Evolutionary conservation across 768 basidiomycete species (phyloP).

Genomic region (Candolleomyces aberdarensis): DNA sequence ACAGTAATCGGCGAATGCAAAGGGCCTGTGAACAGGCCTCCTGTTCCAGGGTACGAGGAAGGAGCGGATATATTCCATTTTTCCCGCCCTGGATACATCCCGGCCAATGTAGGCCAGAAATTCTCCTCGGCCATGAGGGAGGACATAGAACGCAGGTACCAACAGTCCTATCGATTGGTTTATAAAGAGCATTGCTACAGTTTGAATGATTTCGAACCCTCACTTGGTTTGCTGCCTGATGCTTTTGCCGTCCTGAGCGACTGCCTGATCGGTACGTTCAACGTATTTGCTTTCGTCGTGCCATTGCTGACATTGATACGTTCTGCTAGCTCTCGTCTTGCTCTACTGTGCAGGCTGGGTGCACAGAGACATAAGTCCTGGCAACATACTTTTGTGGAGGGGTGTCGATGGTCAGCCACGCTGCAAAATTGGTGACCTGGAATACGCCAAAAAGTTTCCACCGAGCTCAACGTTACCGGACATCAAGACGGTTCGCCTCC

Average conservation of each 20-base stretch:
- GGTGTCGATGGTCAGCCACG: background rate
- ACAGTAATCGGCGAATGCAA: background rate
- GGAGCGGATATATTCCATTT: background rate
- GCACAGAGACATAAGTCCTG: constrained; percentile 7
- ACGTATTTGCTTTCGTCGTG: background rate
- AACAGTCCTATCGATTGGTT: background rate
- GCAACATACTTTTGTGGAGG: constrained; percentile 6
- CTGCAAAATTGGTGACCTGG: constrained; percentile 7
- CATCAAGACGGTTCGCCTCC: constrained; percentile 4
- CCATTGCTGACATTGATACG: background rate
- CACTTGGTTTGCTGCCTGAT: background rate
- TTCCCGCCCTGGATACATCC: too few species aligned
- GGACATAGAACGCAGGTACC: too few species aligned
- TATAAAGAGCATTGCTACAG: background rate
- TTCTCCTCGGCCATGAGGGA: too few species aligned
- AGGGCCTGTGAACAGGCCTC: background rate
- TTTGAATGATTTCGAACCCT: background rate
- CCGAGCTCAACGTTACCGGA: background rate
- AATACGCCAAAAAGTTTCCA: constrained; percentile 6
- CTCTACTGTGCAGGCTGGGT: constrained; percentile 8
- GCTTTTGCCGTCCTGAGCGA: background rate
- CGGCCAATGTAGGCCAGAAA: too few species aligned
- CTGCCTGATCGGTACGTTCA: background rate
- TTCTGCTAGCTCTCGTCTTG: constrained; percentile 1
- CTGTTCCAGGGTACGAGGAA: background rate